A percentile compares a stretch with the other conserved stretches of the same genome.
Evolutionary conservation across 345 rosid genomes (phyloP).

Genomic region (Eucalyptus curtisii): DNA sequence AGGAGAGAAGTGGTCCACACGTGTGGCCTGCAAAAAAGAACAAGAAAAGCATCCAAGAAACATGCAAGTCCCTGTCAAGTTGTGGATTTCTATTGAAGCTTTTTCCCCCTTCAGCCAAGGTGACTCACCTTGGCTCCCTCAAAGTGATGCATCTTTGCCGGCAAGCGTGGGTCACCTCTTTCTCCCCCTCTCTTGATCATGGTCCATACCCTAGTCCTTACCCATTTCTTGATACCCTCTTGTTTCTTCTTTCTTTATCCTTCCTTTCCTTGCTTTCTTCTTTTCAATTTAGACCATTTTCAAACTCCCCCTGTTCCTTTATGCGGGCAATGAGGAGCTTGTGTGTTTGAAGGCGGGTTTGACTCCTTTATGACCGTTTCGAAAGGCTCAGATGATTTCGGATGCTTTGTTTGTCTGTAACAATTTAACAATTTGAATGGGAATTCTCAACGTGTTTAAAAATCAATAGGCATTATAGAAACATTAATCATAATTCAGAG

Average conservation of each 20-base stretch:
- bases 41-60: neutral
- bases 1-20: neutral
- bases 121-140: neutral
- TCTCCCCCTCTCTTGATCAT: neutral
- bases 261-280: neutral
- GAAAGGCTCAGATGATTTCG: neutral
- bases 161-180: neutral
- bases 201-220: neutral
- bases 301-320: neutral
- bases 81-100: neutral
- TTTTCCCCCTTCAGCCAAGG: neutral
- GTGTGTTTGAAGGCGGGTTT: neutral
- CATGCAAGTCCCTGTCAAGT: neutral
- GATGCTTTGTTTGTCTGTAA: neutral
- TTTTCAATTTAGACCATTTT: neutral
- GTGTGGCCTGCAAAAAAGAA: neutral
- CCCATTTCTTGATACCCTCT: neutral
- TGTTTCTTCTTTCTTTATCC: neutral
- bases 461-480: fast-evolving
- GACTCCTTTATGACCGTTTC: neutral
- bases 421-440: neutral
- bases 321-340: neutral
- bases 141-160: neutral
- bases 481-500: neutral
- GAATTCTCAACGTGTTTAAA: neutral